Percentiles rank a stretch among this genome's conserved stretches.
phyloP scores from a whole-genome alignment of 2,329 filamentous ascomycete species.

The Paraconiothyrium brasiliense region DNA sequence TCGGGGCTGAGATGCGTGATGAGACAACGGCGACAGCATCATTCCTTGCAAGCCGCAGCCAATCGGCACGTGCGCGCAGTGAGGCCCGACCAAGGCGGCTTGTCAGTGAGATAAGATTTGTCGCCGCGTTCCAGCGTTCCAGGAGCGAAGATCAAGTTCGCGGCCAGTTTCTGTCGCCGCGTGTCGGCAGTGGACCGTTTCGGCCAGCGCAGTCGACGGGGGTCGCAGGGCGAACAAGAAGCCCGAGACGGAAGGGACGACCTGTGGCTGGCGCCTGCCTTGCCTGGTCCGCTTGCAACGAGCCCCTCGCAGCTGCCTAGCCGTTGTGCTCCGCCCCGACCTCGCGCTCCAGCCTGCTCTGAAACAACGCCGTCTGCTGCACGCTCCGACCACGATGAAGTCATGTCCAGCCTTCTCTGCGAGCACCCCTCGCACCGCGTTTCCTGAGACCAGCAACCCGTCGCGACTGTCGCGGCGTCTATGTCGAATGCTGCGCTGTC shows the following conservation, averaged over 20 bases:
- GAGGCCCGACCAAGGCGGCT: not conserved
- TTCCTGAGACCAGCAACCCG: conserved; percentile 14
- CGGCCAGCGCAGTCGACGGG: conserved; percentile 6
- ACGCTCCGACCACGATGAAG: conserved; percentile 20
- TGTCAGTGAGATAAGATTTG: not conserved
- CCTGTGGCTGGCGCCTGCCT: conserved; percentile 5
- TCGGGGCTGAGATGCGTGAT: conserved; percentile 30
- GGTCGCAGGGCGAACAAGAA: conserved; percentile 7
- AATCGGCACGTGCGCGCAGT: conserved; percentile 20
- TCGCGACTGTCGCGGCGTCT: conserved; percentile 14
- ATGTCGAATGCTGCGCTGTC: not conserved
- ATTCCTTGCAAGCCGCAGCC: conserved; percentile 19
- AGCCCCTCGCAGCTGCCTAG: conserved; percentile 1
- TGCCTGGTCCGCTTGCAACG: not conserved
- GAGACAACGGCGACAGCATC: conserved; percentile 29
- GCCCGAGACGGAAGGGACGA: not conserved
- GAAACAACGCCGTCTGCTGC: conserved; percentile 25
- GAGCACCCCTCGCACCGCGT: not conserved
- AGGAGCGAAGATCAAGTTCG: conserved; percentile 16
- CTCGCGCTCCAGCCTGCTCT: conserved; percentile 18
- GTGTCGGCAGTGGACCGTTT: not conserved
- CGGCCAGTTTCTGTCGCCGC: not conserved
- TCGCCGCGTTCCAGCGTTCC: conserved; percentile 2
- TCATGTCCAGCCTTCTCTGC: conserved; percentile 20
- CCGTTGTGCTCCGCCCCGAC: conserved; percentile 19